Percentiles rank a stretch among this genome's conserved stretches.
Evolutionary conservation across 257 asterid genomes (phyloP).

Genomic region (Solanum bukasovii): DNA sequence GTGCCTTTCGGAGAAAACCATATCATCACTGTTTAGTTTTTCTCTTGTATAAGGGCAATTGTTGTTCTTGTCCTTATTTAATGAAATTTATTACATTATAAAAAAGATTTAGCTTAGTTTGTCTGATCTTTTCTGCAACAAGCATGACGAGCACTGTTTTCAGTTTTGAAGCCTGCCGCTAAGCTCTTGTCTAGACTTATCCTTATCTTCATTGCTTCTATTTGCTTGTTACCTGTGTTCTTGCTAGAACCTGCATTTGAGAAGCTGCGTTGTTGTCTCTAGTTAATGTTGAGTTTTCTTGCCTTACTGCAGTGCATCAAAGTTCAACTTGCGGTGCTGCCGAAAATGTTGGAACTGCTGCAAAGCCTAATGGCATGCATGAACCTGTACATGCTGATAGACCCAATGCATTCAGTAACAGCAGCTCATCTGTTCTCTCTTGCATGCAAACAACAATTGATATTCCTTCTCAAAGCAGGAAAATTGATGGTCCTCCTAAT

Average conservation of each 20-base stretch:
- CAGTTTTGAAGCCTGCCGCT: neutral
- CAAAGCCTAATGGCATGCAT: slow-evolving; percentile 39
- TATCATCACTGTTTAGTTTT: neutral
- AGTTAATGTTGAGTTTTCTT: neutral
- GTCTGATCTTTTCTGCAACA: neutral
- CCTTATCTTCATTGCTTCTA: neutral
- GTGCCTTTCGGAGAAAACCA: no score
- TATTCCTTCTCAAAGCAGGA: slow-evolving; percentile 29
- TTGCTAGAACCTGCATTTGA: neutral
- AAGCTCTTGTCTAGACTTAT: neutral
- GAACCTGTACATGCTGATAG: slow-evolving; percentile 14
- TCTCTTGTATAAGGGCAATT: neutral
- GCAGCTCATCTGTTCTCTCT: slow-evolving; percentile 39
- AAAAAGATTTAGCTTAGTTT: neutral
- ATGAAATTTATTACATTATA: neutral
- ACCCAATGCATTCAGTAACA: slow-evolving; percentile 25
- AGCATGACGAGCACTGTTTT: neutral
- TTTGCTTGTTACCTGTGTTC: neutral
- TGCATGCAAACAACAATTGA: slow-evolving; percentile 32
- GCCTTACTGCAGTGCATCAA: slow-evolving; percentile 43
- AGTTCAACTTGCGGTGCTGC: slow-evolving; percentile 28
- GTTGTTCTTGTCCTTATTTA: neutral
- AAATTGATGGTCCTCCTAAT: slow-evolving; percentile 32
- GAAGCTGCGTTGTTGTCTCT: neutral
- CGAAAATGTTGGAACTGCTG: slow-evolving; percentile 30